Evolutionary conservation across 2,329 filamentous ascomycete genomes (phyloP).

Genomic region (Aspergillus sp.): DNA sequence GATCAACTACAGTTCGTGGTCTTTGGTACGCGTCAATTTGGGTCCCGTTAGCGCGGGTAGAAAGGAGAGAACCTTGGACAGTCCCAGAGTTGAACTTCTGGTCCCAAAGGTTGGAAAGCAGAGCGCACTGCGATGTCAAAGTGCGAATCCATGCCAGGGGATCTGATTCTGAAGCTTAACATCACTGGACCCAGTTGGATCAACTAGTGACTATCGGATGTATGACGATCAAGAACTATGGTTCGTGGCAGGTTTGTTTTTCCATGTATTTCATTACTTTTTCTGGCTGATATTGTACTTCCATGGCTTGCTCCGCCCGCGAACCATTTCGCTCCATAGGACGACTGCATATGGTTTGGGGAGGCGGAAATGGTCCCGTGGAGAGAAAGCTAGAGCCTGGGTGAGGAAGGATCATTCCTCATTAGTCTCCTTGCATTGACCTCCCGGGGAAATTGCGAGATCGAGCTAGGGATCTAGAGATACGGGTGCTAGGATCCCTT

Average conservation of each 20-base stretch:
- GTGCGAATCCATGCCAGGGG: constrained; percentile 9
- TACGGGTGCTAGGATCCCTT: not conserved
- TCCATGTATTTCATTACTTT: constrained; percentile 1
- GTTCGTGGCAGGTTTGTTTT: constrained; percentile 10
- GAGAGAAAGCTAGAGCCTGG: not conserved
- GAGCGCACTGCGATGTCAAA: constrained; percentile 12
- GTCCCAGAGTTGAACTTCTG: not conserved
- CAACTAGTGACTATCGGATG: constrained; percentile 3
- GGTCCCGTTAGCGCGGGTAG: constrained; percentile 3
- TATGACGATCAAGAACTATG: constrained; percentile 7
- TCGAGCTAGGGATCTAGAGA: constrained; percentile 2
- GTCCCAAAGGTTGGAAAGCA: not conserved
- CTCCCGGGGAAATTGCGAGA: not conserved
- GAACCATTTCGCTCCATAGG: not conserved
- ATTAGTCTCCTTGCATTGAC: constrained; percentile 15
- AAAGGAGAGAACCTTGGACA: not conserved
- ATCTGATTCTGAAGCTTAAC: constrained; percentile 13
- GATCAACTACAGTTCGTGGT: constrained; percentile 1
- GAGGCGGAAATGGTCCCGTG: not conserved
- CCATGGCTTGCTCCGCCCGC: not conserved
- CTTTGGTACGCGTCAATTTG: constrained; percentile 10
- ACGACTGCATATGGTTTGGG: not conserved
- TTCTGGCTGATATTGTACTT: not conserved
- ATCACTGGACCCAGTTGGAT: constrained; percentile 9
- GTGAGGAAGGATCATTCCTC: not conserved